These are phyloP conservation scores for Colletotrichum tropicale DNA, from an alignment of 2,329 filamentous ascomycete species.

Conservation along the genomic window DNA sequence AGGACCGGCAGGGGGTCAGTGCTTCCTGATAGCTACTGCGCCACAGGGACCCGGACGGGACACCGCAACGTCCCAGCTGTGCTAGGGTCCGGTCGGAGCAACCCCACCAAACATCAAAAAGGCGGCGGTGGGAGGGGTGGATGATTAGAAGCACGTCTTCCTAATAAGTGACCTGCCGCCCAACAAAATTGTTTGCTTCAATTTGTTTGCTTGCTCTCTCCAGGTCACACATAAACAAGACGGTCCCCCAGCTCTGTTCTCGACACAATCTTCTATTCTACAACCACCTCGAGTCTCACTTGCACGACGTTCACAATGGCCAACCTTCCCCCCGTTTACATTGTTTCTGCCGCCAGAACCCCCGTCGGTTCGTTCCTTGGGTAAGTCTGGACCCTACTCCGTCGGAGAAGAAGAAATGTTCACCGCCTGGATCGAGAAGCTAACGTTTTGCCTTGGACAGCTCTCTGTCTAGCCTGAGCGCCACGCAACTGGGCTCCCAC, in stretches of 20 bases:
- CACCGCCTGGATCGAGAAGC: conserved; percentile 8
- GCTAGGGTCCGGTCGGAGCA: not conserved
- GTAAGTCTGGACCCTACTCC: conserved; percentile 47
- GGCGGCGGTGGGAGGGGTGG: conserved; percentile 1
- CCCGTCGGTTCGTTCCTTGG: conserved; percentile 94
- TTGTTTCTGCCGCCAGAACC: conserved; percentile 89
- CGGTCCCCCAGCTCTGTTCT: not conserved
- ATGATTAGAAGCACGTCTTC: not conserved
- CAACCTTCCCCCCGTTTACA: conserved; percentile 87
- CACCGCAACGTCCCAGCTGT: not conserved
- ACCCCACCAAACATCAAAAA: conserved; percentile 21
- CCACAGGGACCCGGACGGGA: not conserved
- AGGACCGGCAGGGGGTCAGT: not conserved
- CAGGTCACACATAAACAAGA: not conserved
- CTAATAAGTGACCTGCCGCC: conserved; percentile 6
- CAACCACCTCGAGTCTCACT: not conserved
- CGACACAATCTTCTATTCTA: not conserved
- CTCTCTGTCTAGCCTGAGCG: conserved; percentile 85
- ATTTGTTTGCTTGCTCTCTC: not conserved
- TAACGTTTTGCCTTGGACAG: conserved; percentile 49
- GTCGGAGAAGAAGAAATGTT: conserved; percentile 5
- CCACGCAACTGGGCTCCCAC: conserved; percentile 84
- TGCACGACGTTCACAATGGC: conserved; percentile 63
- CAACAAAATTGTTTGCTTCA: conserved; percentile 6
- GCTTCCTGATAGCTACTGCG: conserved; percentile 15